phyloP scores from a whole-genome alignment of 83 land plant genomes.

The Diphasiastrum complanatum region DNA sequence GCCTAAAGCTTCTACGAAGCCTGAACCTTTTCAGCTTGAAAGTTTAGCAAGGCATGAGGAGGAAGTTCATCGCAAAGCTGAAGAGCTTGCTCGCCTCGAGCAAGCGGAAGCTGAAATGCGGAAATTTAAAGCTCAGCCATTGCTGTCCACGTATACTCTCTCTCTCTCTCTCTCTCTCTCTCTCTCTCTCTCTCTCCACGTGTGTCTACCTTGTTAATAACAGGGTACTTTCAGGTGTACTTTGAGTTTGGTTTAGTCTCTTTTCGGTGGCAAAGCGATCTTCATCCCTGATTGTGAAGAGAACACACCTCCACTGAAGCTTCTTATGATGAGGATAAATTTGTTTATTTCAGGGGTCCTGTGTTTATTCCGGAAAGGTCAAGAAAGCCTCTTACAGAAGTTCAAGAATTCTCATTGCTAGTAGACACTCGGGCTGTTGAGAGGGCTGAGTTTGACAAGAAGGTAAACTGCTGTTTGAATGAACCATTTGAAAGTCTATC shows the following conservation, averaged over 20 bases:
- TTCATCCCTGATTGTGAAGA: background rate
- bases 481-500: background rate
- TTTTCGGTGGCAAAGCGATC: background rate
- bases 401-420: constrained; percentile 64
- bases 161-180: background rate
- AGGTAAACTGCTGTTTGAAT: constrained; percentile 32
- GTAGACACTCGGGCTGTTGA: constrained; percentile 70
- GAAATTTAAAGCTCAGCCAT: constrained; percentile 75
- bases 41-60: constrained; percentile 82
- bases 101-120: constrained; percentile 56
- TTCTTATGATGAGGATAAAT: constrained; percentile 1
- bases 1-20: constrained; percentile 81
- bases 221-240: background rate
- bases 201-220: background rate
- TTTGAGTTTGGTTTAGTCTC: background rate
- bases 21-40: constrained; percentile 77
- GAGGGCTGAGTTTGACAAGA: constrained; percentile 77
- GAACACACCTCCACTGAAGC: too few relatives aligned
- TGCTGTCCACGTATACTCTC: constrained; percentile 47
- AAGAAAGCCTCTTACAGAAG: constrained; percentile 75
- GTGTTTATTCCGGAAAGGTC: constrained; percentile 67
- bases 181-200: background rate
- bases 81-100: constrained; percentile 64
- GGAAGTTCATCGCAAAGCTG: constrained; percentile 62
- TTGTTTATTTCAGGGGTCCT: constrained; percentile 56